Evolutionary conservation across 495 filamentous ascomycete species (phyloP).

Genomic region (Parmelia sp.): DNA sequence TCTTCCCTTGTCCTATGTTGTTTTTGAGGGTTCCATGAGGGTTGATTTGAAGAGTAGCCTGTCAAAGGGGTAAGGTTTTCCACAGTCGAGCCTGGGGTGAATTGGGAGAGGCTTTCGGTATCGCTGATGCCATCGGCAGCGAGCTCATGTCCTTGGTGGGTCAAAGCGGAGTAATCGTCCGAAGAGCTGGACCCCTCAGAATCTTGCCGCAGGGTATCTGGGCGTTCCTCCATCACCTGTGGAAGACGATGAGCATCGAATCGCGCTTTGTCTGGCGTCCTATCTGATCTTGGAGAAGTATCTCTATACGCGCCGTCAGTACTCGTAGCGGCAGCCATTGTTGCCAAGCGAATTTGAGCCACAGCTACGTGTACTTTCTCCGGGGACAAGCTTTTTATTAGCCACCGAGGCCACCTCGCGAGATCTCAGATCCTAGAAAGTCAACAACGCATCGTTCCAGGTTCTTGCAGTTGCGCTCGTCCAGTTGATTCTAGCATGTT

Average conservation of each 20-base stretch:
- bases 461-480: background rate
- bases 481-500: background rate
- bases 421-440: background rate
- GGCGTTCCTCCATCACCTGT: constrained; percentile 41
- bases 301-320: background rate
- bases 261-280: constrained; percentile 9
- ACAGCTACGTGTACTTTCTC: background rate
- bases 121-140: constrained; percentile 39
- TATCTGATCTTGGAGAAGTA: constrained; percentile 5
- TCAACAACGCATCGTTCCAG: too few relatives aligned
- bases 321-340: constrained; percentile 9
- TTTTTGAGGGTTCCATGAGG: constrained; percentile 25
- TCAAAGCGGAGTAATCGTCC: constrained; percentile 47
- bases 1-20: constrained; percentile 28
- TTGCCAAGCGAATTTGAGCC: constrained; percentile 15
- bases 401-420: background rate
- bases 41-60: constrained; percentile 25
- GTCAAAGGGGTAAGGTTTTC: constrained; percentile 31
- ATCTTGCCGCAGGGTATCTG: constrained; percentile 48
- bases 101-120: constrained; percentile 35
- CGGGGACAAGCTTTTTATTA: background rate
- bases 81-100: constrained; percentile 35
- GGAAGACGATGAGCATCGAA: constrained; percentile 8
- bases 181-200: constrained; percentile 61
- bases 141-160: constrained; percentile 42